phyloP scores from a whole-genome alignment of 176 grass and related monocot genomes.

The Leersia perrieri region DNA sequence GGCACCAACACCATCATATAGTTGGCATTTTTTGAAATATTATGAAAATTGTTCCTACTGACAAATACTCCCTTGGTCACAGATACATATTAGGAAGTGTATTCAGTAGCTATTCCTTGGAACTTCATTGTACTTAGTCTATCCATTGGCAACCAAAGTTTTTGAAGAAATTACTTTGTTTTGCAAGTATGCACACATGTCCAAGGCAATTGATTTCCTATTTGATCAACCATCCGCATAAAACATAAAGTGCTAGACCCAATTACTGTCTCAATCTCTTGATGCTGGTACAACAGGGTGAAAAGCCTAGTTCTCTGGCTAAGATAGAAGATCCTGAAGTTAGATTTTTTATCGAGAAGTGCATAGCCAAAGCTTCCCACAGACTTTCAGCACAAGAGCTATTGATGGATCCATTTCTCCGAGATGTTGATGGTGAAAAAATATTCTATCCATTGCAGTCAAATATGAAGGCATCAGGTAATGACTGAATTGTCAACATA shows the following conservation, averaged over 20 bases:
- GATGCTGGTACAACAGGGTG: constrained; percentile 43
- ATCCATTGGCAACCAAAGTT: neutral
- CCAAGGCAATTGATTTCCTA: constrained; percentile 2
- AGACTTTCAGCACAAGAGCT: constrained; percentile 67
- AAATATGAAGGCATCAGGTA: constrained; percentile 45
- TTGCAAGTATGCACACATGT: neutral
- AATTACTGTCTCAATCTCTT: neutral
- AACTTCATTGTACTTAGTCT: neutral
- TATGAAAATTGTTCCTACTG: neutral
- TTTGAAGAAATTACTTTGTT: neutral
- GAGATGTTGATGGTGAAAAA: constrained; percentile 51
- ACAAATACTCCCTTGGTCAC: neutral
- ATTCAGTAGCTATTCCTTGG: neutral
- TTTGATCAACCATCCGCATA: neutral
- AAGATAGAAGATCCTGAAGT: constrained; percentile 66
- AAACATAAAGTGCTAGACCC: neutral
- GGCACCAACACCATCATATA: neutral
- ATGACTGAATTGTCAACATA: neutral
- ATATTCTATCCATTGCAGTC: constrained; percentile 40
- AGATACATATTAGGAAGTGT: neutral
- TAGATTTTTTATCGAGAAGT: constrained; percentile 75
- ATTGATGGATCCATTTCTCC: constrained; percentile 71
- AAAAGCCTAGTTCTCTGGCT: constrained; percentile 57
- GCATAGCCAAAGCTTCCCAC: constrained; percentile 56
- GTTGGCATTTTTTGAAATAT: neutral